A percentile compares a stretch with the other conserved stretches of the same genome.
These are phyloP conservation scores for Beauveria asiatica DNA, from an alignment of 2,329 filamentous ascomycete species.

Conservation along the genomic window DNA sequence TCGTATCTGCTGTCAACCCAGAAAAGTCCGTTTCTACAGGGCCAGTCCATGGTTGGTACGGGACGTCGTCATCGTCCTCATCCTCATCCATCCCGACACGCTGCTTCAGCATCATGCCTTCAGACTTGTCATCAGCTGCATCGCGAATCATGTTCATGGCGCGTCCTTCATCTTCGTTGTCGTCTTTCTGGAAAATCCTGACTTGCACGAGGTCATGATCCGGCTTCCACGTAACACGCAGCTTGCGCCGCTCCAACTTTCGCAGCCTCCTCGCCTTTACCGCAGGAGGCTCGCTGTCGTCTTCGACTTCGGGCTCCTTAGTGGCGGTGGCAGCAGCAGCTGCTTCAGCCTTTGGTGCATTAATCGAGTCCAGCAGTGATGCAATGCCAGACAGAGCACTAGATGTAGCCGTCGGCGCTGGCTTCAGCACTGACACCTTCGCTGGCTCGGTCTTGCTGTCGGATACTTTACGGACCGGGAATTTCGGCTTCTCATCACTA, in stretches of 20 bases:
- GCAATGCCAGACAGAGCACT: conserved; percentile 41
- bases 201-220: conserved; percentile 59
- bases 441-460: conserved; percentile 17
- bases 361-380: conserved; percentile 44
- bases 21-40: conserved; percentile 40
- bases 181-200: conserved; percentile 63
- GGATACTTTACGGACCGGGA: background rate
- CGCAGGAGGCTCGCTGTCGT: conserved; percentile 57
- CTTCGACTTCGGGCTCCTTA: conserved; percentile 39
- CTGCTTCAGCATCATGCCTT: conserved; percentile 60
- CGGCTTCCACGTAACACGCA: conserved; percentile 63
- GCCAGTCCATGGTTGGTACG: conserved; percentile 44
- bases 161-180: conserved; percentile 60
- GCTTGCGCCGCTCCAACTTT: conserved; percentile 61
- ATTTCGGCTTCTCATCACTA: conserved; percentile 25
- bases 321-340: conserved; percentile 31
- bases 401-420: conserved; percentile 22
- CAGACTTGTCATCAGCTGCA: conserved; percentile 63
- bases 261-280: conserved; percentile 59
- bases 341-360: conserved; percentile 31
- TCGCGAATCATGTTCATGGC: conserved; percentile 61
- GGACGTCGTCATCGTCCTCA: conserved; percentile 50
- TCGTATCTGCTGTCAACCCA: conserved; percentile 35
- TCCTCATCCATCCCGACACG: conserved; percentile 40
- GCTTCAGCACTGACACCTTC: conserved; percentile 20